Conservation (phyloP, 164 flowering plant genomes). For the Saururus chinensis region DNA sequence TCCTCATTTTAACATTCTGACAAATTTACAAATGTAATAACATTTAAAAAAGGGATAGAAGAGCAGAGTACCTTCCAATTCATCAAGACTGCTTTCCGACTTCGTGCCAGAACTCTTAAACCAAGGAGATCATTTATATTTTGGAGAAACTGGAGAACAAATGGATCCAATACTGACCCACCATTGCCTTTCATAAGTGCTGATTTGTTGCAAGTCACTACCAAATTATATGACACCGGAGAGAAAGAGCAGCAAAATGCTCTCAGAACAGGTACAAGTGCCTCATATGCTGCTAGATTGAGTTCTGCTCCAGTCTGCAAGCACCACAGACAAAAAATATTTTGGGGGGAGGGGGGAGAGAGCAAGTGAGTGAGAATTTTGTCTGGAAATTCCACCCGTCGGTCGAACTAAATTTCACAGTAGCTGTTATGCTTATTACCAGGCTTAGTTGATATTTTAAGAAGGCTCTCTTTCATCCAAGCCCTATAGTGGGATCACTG, state of each 20-base stretch:
- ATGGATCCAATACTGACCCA: constrained; percentile 34
- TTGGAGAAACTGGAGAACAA: constrained; percentile 46
- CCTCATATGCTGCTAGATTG: constrained; percentile 70
- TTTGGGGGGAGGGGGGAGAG: too few relatives aligned
- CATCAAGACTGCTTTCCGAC: constrained; percentile 68
- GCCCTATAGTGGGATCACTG: too few relatives aligned
- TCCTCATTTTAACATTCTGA: neutral
- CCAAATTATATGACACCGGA: constrained; percentile 22
- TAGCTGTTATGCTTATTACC: too few relatives aligned
- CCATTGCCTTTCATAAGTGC: constrained; percentile 14
- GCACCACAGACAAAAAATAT: constrained; percentile 8
- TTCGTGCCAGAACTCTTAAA: constrained; percentile 44
- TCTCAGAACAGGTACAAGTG: constrained; percentile 48
- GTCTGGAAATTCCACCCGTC: too few relatives aligned
- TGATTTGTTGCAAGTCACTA: constrained; percentile 15
- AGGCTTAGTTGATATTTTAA: too few relatives aligned
- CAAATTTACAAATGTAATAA: neutral
- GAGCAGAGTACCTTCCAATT: constrained; percentile 60
- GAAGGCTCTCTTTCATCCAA: too few relatives aligned
- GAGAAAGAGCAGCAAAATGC: constrained; percentile 32
- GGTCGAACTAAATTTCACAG: too few relatives aligned
- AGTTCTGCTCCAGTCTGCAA: constrained; percentile 66
- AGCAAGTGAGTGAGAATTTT: too few relatives aligned
- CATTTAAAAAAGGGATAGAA: neutral
- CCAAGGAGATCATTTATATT: constrained; percentile 51